These are phyloP conservation scores for Oryza longistaminata DNA, from an alignment of 176 grass and related monocot species.

Conservation along the genomic window DNA sequence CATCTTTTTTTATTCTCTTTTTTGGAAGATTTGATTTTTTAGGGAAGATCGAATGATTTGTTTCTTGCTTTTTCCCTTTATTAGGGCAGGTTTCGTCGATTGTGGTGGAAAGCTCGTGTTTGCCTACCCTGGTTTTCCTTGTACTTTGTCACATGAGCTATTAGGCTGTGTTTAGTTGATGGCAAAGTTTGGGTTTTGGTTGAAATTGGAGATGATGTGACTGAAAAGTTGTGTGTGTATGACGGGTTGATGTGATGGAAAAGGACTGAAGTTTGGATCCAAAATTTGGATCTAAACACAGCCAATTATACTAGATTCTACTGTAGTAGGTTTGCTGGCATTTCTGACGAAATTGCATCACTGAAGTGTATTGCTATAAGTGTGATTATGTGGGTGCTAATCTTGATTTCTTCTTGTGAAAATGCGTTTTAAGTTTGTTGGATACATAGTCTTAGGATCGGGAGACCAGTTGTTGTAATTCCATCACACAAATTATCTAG, in stretches of 20 bases:
- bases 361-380: background rate
- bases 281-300: too few relatives aligned
- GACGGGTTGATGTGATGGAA: too few relatives aligned
- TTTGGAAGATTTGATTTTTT: constrained; percentile 25
- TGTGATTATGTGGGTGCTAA: background rate
- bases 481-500: background rate
- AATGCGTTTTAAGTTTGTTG: background rate
- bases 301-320: background rate
- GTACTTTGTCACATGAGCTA: background rate
- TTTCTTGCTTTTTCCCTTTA: background rate
- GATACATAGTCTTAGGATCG: background rate
- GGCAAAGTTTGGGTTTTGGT: too few relatives aligned
- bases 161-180: too few relatives aligned
- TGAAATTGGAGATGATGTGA: too few relatives aligned
- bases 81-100: background rate
- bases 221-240: too few relatives aligned
- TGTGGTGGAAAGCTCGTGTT: background rate
- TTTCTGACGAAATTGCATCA: background rate
- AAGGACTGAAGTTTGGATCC: too few relatives aligned
- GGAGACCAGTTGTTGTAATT: background rate
- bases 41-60: background rate
- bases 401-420: background rate
- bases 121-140: constrained; percentile 16
- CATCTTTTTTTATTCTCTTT: background rate
- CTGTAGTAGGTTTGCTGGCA: constrained; percentile 3